Evolutionary conservation across 805 yeast species (phyloP).

Genomic region (Sungouiozyma ichnusensis): DNA sequence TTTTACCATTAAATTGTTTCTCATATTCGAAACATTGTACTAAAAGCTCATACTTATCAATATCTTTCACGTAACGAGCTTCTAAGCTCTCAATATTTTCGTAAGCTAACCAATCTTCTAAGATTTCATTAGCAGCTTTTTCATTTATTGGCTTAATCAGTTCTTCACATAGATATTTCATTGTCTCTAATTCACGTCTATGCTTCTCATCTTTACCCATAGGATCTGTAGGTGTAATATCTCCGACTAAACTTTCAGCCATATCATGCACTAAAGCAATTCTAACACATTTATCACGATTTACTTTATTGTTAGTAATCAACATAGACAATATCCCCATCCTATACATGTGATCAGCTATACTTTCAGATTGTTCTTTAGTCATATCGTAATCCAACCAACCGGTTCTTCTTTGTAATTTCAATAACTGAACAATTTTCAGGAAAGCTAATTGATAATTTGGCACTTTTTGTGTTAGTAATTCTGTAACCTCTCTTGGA

Average conservation of each 20-base stretch:
- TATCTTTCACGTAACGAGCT: conserved; percentile 85
- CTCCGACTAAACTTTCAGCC: conserved; percentile 91
- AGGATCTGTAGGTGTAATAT: conserved; percentile 74
- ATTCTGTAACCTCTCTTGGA: conserved; percentile 30
- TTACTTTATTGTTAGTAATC: conserved; percentile 40
- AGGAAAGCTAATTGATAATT: conserved; percentile 44
- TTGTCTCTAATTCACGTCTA: conserved; percentile 65
- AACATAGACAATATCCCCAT: conserved; percentile 78
- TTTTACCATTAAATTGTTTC: conserved; percentile 44
- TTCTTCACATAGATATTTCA: conserved; percentile 48
- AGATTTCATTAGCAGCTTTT: conserved; percentile 50
- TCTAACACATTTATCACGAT: conserved; percentile 62
- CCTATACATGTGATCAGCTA: conserved; percentile 93
- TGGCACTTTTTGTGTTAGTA: conserved; percentile 17
- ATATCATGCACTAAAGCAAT: conserved; percentile 89
- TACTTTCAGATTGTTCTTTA: conserved; percentile 39
- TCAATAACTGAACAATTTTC: conserved; percentile 61
- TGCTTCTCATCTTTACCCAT: conserved; percentile 75
- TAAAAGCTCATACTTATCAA: conserved; percentile 83
- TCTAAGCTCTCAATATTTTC: conserved; percentile 75
- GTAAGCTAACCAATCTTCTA: conserved; percentile 76
- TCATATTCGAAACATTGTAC: conserved; percentile 81
- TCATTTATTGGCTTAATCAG: conserved; percentile 57
- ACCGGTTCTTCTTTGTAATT: conserved; percentile 81
- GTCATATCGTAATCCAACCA: conserved; percentile 62